Base-by-base conservation (phyloP, 352 stramenopile species). In the Phytophthora pinifolia region DNA sequence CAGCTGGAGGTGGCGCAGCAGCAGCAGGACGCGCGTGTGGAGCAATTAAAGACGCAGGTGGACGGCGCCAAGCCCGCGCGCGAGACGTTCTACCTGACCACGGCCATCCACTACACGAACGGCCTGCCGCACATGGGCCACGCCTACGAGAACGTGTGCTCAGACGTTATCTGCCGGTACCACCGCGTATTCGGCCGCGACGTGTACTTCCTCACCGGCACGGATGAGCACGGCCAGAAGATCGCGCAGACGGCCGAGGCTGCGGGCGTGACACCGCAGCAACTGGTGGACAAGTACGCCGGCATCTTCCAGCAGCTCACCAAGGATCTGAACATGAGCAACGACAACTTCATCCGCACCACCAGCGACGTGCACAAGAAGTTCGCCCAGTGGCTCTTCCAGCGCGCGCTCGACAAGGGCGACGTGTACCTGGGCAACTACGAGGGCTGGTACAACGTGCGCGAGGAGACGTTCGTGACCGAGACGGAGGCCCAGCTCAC, bases 81-180 rank as follows among this genome's bases (percentile, higher is more conserved):
- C 25, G 79, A 92, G 67, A 79, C 70, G 4, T 99, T 98, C 74
- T 99, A 99, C 80, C 72, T 99, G 45, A 99, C 96, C 54, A 99
- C 97, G 29, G 97, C 97, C 45, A 99, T 99, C 78, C 98, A 99
- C 76, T 99, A 99, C 82, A 98, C 97, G 42, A 99, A 99, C 54
- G 87, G 86, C 3, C 42, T 72, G 46, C 92, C 96, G 51, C 97
- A 99, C 77, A 99, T 99, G 83, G 97, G 97, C 33, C 97, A 99
- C 72, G 97, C 97, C 8, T 99, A 99, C 81, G 97, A 99, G 75
- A 98, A 96, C 45, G 83, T 97, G 35, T 97, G 94, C 34, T 74
- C 96, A 12, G 97, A 99, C 76, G 93, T 98, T n/a, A 94, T 99
- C 61, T 83, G 80, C 34, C 87, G 97, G 17, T 99, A 98, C 71